phyloP scores from a whole-genome alignment of 2,329 filamentous ascomycete genomes.

The Trichoderma hamatum region DNA sequence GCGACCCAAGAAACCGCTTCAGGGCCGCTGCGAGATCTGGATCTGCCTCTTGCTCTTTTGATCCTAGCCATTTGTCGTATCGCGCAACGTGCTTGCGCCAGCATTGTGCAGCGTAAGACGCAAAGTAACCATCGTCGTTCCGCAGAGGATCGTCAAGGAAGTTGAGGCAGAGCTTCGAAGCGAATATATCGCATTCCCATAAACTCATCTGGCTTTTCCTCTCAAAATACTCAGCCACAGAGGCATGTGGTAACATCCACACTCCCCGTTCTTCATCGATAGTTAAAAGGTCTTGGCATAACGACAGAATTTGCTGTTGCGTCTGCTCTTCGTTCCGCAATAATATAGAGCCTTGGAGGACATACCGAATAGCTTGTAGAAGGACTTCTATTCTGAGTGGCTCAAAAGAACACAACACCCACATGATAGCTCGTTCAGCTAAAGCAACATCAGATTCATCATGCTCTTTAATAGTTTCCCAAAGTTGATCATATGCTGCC shows the following conservation, averaged over 20 bases:
- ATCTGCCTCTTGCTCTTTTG: not conserved
- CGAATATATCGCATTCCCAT: not conserved
- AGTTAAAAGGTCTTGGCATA: constrained; percentile 21
- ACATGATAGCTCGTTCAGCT: constrained; percentile 14
- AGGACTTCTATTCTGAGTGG: not conserved
- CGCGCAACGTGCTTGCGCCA: not conserved
- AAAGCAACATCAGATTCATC: not conserved
- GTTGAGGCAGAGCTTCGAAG: not conserved
- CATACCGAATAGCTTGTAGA: not conserved
- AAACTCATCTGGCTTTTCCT: not conserved
- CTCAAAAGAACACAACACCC: not conserved
- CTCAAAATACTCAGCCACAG: constrained; percentile 24
- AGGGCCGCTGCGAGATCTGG: not conserved
- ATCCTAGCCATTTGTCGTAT: constrained; percentile 12
- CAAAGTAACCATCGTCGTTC: not conserved
- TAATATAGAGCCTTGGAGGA: not conserved
- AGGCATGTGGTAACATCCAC: constrained; percentile 22
- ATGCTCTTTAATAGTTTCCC: not conserved
- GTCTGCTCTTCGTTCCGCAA: not conserved
- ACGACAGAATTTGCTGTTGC: not conserved
- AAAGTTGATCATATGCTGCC: constrained; percentile 28
- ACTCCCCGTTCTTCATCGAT: not conserved
- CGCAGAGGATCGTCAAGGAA: fast-evolving
- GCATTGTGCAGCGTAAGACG: fast-evolving
- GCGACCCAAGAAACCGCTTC: constrained; percentile 9